Evolutionary conservation across 169 alveolate species (phyloP).

Genomic region (Plasmodium blacklocki): DNA sequence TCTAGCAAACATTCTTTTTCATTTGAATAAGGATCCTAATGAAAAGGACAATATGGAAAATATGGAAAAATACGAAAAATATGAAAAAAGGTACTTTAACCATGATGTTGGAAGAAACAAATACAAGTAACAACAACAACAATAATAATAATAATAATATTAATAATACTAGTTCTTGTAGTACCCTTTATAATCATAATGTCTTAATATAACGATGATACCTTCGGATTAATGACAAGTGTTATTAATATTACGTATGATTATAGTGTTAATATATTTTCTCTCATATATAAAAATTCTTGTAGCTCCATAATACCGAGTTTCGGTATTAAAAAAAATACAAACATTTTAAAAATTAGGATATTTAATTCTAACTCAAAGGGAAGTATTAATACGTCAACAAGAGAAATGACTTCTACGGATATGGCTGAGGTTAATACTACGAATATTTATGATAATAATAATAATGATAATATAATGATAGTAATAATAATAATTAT

Average conservation of each 20-base stretch:
- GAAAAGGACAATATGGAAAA: background rate
- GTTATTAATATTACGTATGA: conserved; percentile 28
- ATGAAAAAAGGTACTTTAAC: background rate
- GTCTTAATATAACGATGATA: conserved; percentile 56
- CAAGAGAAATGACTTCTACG: too few species aligned
- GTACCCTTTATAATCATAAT: conserved; percentile 8
- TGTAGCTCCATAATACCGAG: conserved; percentile 39
- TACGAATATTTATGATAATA: background rate
- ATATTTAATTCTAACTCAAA: conserved; percentile 2
- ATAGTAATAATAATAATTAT: background rate
- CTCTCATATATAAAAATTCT: conserved; percentile 36
- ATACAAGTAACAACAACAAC: background rate
- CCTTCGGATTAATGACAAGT: conserved; percentile 38
- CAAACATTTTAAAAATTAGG: conserved; percentile 23
- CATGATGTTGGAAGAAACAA: background rate
- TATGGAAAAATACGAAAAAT: background rate
- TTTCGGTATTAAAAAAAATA: conserved; percentile 43
- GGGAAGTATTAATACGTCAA: background rate
- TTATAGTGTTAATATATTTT: conserved; percentile 46
- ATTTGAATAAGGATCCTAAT: conserved; percentile 12
- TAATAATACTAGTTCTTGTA: background rate
- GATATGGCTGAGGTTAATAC: too few species aligned
- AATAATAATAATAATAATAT: background rate
- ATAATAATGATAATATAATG: background rate
- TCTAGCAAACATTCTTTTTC: conserved; percentile 47